Percentiles rank a stretch among this genome's conserved stretches.
phyloP scores from a whole-genome alignment of 345 rosid genomes.

The Microthlaspi erraticum region DNA sequence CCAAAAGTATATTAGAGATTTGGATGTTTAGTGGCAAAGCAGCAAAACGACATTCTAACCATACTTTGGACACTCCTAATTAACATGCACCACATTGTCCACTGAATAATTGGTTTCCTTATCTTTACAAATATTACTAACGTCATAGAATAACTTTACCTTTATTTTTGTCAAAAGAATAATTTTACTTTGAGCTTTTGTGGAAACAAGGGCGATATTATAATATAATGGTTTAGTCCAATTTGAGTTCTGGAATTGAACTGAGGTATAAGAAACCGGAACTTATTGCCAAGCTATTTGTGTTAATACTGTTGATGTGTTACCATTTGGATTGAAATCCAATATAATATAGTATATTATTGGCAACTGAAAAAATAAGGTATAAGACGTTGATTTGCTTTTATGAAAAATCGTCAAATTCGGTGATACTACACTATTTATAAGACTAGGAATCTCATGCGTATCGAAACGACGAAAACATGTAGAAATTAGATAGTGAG shows the following conservation, averaged over 20 bases:
- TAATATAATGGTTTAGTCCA: background rate
- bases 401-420: background rate
- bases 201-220: constrained; percentile 8
- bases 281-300: too few relatives aligned
- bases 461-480: too few relatives aligned
- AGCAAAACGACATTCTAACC: constrained; percentile 27
- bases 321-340: too few relatives aligned
- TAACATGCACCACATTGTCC: constrained; percentile 17
- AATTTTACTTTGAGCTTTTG: constrained; percentile 9
- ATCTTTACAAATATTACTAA: constrained; percentile 18
- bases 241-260: background rate
- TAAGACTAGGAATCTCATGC: background rate
- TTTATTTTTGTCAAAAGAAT: constrained; percentile 29
- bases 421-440: background rate
- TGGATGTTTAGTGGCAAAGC: constrained; percentile 23
- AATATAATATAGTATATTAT: too few relatives aligned
- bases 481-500: too few relatives aligned
- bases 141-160: background rate
- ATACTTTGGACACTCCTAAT: constrained; percentile 8
- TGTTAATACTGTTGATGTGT: too few relatives aligned
- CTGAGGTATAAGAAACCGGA: too few relatives aligned
- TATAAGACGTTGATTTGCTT: too few relatives aligned
- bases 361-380: too few relatives aligned
- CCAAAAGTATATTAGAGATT: background rate
- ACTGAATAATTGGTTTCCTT: constrained; percentile 31